These are phyloP conservation scores for Sclerotinia subarctica DNA, from an alignment of 2,329 filamentous ascomycete genomes.

Conservation along the genomic window DNA sequence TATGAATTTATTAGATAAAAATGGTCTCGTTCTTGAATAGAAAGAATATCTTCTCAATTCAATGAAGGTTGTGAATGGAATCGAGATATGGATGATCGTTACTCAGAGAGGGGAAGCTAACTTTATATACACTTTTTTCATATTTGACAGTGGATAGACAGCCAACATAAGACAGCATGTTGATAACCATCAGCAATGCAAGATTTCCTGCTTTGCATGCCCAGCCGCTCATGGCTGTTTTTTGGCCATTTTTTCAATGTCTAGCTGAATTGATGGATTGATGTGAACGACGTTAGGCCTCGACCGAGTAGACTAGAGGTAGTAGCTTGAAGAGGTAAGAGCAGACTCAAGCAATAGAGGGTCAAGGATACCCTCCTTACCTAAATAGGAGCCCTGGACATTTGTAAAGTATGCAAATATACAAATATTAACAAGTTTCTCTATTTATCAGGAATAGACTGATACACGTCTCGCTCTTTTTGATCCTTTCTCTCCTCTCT, in stretches of 20 bases:
- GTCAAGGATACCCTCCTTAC: not conserved
- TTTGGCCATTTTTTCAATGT: not conserved
- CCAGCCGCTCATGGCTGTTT: not conserved
- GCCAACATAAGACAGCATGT: not conserved
- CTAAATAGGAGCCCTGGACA: not conserved
- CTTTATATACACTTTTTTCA: not conserved
- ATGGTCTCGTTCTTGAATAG: not conserved
- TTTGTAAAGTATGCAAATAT: too few relatives aligned
- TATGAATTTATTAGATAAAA: not conserved
- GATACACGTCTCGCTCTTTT: too few relatives aligned
- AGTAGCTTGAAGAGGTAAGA: not conserved
- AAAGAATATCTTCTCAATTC: not conserved
- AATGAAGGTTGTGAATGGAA: not conserved
- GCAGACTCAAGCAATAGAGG: not conserved
- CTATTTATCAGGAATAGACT: too few relatives aligned
- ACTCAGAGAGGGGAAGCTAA: conserved; percentile 9
- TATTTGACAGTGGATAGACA: not conserved
- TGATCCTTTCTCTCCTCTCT: too few relatives aligned
- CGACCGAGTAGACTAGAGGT: not conserved
- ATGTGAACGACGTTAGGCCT: not conserved
- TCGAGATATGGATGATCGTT: conserved; percentile 6
- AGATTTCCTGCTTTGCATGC: not conserved
- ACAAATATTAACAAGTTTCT: too few relatives aligned
- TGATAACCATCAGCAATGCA: not conserved
- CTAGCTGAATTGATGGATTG: not conserved